phyloP scores from a whole-genome alignment of 192 early-diverging fungal genomes.

The Powellomyces hirtus region DNA sequence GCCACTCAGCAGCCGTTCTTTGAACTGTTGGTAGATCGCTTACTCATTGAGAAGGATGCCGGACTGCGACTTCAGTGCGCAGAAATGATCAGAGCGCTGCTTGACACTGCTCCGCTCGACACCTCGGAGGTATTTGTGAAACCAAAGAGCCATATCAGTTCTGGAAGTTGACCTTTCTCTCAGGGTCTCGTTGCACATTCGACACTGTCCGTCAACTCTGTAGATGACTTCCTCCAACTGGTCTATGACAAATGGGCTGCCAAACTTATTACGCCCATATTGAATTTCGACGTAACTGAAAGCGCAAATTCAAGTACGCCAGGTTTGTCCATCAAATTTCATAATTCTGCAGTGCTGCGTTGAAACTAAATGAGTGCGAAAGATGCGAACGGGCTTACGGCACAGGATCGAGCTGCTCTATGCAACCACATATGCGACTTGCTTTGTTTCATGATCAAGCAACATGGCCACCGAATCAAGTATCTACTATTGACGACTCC shows the following conservation, averaged over 20 bases:
- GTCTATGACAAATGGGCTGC: constrained; percentile 73
- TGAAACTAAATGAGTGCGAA: too few relatives aligned
- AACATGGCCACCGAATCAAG: constrained; percentile 75
- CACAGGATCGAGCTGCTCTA: constrained; percentile 33
- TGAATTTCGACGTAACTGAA: constrained; percentile 32
- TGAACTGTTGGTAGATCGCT: constrained; percentile 63
- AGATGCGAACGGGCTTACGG: neutral
- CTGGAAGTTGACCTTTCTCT: neutral
- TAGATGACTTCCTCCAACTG: constrained; percentile 71
- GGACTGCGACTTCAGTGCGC: constrained; percentile 68
- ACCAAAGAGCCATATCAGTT: too few relatives aligned
- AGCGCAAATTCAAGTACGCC: too few relatives aligned
- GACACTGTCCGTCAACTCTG: constrained; percentile 50
- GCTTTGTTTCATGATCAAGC: constrained; percentile 66
- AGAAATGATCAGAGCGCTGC: constrained; percentile 71
- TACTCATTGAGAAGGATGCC: constrained; percentile 59
- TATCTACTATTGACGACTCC: constrained; percentile 69
- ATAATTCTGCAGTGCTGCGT: too few relatives aligned
- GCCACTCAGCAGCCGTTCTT: constrained; percentile 56
- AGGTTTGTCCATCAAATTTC: too few relatives aligned
- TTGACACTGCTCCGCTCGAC: constrained; percentile 61
- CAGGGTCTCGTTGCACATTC: constrained; percentile 21
- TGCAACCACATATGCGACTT: constrained; percentile 73
- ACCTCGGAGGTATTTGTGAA: constrained; percentile 30
- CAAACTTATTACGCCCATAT: constrained; percentile 65